A percentile compares a stretch with the other conserved stretches of the same genome.
These are phyloP conservation scores for Starmera pachycereana DNA, from an alignment of 805 yeast species.

Conservation along the genomic window DNA sequence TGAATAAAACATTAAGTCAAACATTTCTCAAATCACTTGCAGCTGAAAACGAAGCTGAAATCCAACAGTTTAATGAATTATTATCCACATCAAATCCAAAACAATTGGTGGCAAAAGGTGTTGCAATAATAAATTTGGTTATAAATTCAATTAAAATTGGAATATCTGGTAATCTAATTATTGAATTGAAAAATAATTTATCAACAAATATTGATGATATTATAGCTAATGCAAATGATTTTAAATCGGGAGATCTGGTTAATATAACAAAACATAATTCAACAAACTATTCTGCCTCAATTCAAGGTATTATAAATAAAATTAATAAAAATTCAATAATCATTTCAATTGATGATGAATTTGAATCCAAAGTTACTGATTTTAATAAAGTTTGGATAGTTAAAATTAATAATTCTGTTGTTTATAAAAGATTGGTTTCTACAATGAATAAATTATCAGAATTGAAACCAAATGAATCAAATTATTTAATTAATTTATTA, in stretches of 20 bases:
- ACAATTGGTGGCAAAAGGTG: slow-evolving; percentile 56
- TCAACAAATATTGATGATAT: slow-evolving; percentile 26
- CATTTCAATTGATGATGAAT: slow-evolving; percentile 50
- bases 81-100: slow-evolving; percentile 46
- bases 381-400: slow-evolving; percentile 50
- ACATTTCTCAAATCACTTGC: slow-evolving; percentile 11
- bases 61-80: slow-evolving; percentile 22
- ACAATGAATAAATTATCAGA: slow-evolving; percentile 60
- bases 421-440: slow-evolving; percentile 71
- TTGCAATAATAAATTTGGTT: slow-evolving; percentile 61
- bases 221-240: slow-evolving; percentile 42
- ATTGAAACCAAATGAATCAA: slow-evolving; percentile 22
- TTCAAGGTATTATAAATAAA: slow-evolving; percentile 61
- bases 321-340: slow-evolving; percentile 37
- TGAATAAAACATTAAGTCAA: slow-evolving; percentile 6
- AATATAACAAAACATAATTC: slow-evolving; percentile 21
- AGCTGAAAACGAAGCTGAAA: slow-evolving; percentile 13
- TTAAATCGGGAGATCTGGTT: slow-evolving; percentile 73
- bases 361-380: slow-evolving; percentile 37
- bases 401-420: slow-evolving; percentile 49
- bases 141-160: slow-evolving; percentile 63
- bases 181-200: slow-evolving; percentile 55
- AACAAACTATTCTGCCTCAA: slow-evolving; percentile 6
- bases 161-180: slow-evolving; percentile 60
- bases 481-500: slow-evolving; percentile 33